A percentile compares a stretch with the other conserved stretches of the same genome.
These are phyloP conservation scores for Ophiorrhiza pumila DNA, from an alignment of 257 asterid species.

Conservation along the genomic window DNA sequence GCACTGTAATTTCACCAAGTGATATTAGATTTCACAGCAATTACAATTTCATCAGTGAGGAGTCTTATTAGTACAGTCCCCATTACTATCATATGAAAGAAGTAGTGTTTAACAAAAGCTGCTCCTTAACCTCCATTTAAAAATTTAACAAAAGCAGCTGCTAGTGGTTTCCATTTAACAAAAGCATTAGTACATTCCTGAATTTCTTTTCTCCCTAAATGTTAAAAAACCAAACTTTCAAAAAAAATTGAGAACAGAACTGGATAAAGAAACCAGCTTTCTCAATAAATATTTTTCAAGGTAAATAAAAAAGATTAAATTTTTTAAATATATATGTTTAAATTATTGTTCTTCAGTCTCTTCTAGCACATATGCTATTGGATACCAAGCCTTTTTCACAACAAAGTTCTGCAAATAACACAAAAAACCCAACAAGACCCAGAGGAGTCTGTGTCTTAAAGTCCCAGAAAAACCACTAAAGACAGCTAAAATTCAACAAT, in stretches of 20 bases:
- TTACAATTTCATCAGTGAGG: too few species aligned
- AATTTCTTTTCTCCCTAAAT: slow-evolving; percentile 34
- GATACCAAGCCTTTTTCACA: slow-evolving; percentile 37
- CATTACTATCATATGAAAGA: too few species aligned
- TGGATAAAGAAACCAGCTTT: slow-evolving; percentile 29
- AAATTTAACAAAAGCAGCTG: too few species aligned
- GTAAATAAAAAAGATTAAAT: slow-evolving; percentile 18
- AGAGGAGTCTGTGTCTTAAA: slow-evolving; percentile 29
- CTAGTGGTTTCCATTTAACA: too few species aligned
- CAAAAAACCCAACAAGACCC: slow-evolving; percentile 43
- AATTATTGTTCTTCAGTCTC: slow-evolving; percentile 36
- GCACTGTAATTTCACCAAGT: too few species aligned
- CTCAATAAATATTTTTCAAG: slow-evolving; percentile 19
- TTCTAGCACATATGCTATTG: slow-evolving; percentile 34
- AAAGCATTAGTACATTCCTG: too few species aligned
- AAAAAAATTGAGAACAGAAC: slow-evolving; percentile 28
- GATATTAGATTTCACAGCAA: too few species aligned
- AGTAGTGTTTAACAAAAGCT: too few species aligned
- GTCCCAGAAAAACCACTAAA: slow-evolving; percentile 59
- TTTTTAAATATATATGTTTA: slow-evolving; percentile 18
- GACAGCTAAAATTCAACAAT: slow-evolving; percentile 36
- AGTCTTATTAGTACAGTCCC: too few species aligned
- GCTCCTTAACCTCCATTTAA: too few species aligned
- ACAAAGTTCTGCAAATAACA: slow-evolving; percentile 31
- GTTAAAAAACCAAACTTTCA: slow-evolving; percentile 21